Evolutionary conservation across 2,329 filamentous ascomycete species (phyloP), one percentile per base, ranked within the genome.

Genomic region (Biscogniauxia sp.): DNA sequence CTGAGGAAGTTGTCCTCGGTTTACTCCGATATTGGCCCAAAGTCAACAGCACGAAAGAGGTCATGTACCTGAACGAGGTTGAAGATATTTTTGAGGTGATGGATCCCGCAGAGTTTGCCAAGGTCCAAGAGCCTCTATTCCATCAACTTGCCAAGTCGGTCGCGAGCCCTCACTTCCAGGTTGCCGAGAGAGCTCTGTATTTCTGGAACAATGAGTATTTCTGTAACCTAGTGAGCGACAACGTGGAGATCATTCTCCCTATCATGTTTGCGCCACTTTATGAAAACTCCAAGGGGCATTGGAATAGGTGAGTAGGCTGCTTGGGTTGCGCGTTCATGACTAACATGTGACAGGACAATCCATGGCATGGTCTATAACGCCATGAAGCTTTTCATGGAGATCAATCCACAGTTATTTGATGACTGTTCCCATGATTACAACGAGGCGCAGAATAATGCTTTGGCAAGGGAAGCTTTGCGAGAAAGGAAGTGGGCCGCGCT

Each of bases 141-240:
- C 93, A 97, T 70, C 95, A 99, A 75, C 83, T 99, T 66, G 93
- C 95, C 66, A 99, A 98, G 77, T 98, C 95, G 2, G 95, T 99
- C 51, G 94, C 95, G 55, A 99, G 95, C 74, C 95, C 95, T 54
- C 95, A 99, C 77, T 99, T 99, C 80, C 95, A 99, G 82, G 95
- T 99, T 61, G 95, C 95, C 19, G 95, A 99, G 79, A 88, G 95
- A 67, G 95, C 95, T 5, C 84, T 99, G 26, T 99, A 99, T 79
- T 99, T 99, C 81, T 99, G 95, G 95, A 99, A 99, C 82, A 99
- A 99, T 73, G 95, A 99, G 76, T 99, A 99, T 76, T 99, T 99
- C 79, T 99, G 95, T 82, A 99, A 98, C 73, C 83, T 99, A 61
- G 95, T 99, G 68, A 97, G 93, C 80, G 95, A 99, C 78, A 99